Evolutionary conservation across 371 early-diverging fungal genomes (phyloP).

Genomic region (Apophysomyces elegans): DNA sequence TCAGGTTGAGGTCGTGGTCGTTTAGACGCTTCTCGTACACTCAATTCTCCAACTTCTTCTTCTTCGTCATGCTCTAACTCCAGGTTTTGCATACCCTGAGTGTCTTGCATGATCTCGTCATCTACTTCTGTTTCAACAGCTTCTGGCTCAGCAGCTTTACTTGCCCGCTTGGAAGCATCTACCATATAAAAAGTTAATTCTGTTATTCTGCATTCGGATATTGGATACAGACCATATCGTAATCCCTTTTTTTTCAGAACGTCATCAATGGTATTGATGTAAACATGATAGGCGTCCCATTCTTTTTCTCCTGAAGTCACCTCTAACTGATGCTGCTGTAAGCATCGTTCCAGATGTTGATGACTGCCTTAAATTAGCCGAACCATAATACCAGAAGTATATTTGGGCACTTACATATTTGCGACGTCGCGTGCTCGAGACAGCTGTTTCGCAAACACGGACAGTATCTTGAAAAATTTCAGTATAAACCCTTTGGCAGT

Average conservation of each 20-base stretch:
- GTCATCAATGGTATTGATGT: constrained; percentile 38
- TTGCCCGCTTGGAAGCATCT: constrained; percentile 1
- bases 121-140: neutral
- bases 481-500: constrained; percentile 30
- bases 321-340: constrained; percentile 27
- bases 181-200: neutral
- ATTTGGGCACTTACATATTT: constrained; percentile 37
- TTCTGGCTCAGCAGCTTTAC: neutral
- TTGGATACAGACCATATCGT: constrained; percentile 36
- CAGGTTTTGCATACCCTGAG: constrained; percentile 8
- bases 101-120: constrained; percentile 3
- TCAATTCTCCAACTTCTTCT: constrained; percentile 2
- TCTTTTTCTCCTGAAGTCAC: constrained; percentile 31
- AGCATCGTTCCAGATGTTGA: constrained; percentile 38
- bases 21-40: constrained; percentile 2
- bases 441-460: constrained; percentile 33
- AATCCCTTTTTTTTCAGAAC: constrained; percentile 50
- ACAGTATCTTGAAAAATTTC: constrained; percentile 48
- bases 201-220: neutral
- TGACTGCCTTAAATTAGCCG: constrained; percentile 24
- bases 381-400: neutral
- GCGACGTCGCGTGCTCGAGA: constrained; percentile 50
- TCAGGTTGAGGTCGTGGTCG: neutral
- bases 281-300: constrained; percentile 51
- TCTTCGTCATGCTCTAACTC: neutral